Base-by-base conservation (phyloP, 192 early-diverging fungal species). In the Coemansia erecta region DNA sequence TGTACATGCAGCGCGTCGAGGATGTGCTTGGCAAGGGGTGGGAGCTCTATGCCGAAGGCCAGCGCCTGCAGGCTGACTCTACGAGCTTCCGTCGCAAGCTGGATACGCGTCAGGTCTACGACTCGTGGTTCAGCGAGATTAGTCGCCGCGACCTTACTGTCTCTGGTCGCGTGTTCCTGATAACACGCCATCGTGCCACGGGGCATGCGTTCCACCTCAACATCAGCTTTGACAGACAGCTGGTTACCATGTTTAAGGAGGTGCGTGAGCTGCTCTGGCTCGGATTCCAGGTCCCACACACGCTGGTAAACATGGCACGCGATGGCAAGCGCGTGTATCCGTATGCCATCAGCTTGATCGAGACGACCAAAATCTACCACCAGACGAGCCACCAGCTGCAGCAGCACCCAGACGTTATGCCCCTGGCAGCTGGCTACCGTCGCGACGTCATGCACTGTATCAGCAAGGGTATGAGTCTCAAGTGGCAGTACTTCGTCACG, bases 241-340 rank as follows among this genome's bases (percentile, higher is more conserved):
- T 94, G 57, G 93, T 99, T 55, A 91, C 94, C 0, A 77, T 99
- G 53, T 99, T 98, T 82, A 99, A 99, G 78, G 98, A 99, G 75
- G 95, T 99, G 28, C 86, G 95, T 35, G 93, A 98, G 70, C 77
- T 99, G 64, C 61, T 93, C n/a, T 97, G 93, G 94, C 82, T 98
- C 15, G 89, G 92, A 31, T 98, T 91, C 80, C 89, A 86, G 61
- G 91, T 99, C 0, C 95, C 95, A 19, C 90, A 92, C 52, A 87
- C 89, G 39, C 85, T 99, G 61, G 82, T 87, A 31, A 93, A 88
- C 76, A 83, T 93, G 48, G 93, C 94, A 23, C 95, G 94, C 69
- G 95, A 98, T 52, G 95, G 93, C 15, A 94, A 96, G 69, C 86
- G 92, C 24, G 93, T 99, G 15, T 98, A 99, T 77, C 98, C 97